These are phyloP conservation scores for Picea abies DNA, from an alignment of 83 land plant genomes.

Conservation along the genomic window DNA sequence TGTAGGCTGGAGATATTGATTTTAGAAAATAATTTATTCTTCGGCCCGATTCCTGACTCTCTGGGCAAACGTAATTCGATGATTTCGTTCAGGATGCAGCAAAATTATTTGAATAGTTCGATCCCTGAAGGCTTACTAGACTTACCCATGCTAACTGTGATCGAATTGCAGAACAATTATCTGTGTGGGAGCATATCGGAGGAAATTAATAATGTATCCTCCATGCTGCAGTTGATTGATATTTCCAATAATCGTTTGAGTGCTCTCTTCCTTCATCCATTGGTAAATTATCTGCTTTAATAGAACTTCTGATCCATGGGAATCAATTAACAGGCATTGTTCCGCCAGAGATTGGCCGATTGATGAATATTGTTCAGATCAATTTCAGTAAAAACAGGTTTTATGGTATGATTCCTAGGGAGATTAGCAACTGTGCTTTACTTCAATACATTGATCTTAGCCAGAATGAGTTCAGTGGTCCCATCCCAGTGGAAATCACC, in stretches of 20 bases:
- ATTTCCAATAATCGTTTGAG: constrained; percentile 57
- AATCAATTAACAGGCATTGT: constrained; percentile 52
- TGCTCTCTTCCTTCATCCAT: constrained; percentile 48
- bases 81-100: constrained; percentile 25
- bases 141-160: constrained; percentile 21
- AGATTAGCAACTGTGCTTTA: constrained; percentile 51
- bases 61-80: constrained; percentile 31
- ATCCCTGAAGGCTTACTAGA: constrained; percentile 34
- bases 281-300: constrained; percentile 44
- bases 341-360: constrained; percentile 44
- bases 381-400: constrained; percentile 52
- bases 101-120: constrained; percentile 38
- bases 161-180: constrained; percentile 38
- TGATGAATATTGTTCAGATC: constrained; percentile 43
- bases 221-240: constrained; percentile 32
- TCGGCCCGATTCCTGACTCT: constrained; percentile 34
- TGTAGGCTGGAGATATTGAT: constrained; percentile 33
- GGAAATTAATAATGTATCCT: neutral
- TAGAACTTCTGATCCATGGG: constrained; percentile 45
- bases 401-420: constrained; percentile 46
- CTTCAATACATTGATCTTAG: constrained; percentile 66
- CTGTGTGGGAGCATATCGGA: constrained; percentile 33
- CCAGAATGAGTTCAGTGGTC: neutral
- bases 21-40: constrained; percentile 27
- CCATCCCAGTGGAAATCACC: too few relatives aligned